Evolutionary conservation across 345 rosid genomes (phyloP), one percentile per base, ranked within the genome.

Genomic region (Linum tenue): DNA sequence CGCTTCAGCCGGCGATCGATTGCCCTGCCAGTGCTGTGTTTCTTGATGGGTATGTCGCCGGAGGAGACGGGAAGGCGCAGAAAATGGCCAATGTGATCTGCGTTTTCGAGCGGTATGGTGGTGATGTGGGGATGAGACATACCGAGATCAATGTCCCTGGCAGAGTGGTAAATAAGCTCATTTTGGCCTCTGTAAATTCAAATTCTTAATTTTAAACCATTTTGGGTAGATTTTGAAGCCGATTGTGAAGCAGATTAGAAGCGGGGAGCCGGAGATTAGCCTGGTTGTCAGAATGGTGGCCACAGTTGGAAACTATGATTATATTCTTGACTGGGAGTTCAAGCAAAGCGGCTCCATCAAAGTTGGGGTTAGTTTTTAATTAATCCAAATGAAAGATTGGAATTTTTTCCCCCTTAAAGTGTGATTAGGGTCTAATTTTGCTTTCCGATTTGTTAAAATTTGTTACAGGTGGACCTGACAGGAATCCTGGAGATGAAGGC

Each of bases 271-370:
- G n/a, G 87, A 86, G 66, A 78, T 79, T 17, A 86, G 77, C 67
- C 75, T 90, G 68, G 92, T 84, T 41, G 89, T 79, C 22, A 74
- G 97, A 66, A 87, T 85, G 88, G 84, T 88, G 36, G 88, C 95
- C 7, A 82, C 88, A 3, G 82, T 86, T 0, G 95, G 95, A 59
- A 90, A 90, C 61, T 90, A 90, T 44, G 97, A 87, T 76, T 90
- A 90, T 67, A 72, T 87, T 1, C 76, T 90, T 11, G 87, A 84
- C 65, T 90, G 95, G 97, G 97, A 88, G 65, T 90, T 90, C 75
- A 77, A 78, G 76, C 80, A 76, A 64, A 75, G 73, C 69, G 97
- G 95, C 59, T 55, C 81, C 74, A 82, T 90, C 61, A 81, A 80
- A 77, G 75, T 85, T 63, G 88, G 86, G 70, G 95, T 84, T 77